Base-by-base conservation (phyloP, 129 eudicot genomes). In the Escallonia herrerae region DNA sequence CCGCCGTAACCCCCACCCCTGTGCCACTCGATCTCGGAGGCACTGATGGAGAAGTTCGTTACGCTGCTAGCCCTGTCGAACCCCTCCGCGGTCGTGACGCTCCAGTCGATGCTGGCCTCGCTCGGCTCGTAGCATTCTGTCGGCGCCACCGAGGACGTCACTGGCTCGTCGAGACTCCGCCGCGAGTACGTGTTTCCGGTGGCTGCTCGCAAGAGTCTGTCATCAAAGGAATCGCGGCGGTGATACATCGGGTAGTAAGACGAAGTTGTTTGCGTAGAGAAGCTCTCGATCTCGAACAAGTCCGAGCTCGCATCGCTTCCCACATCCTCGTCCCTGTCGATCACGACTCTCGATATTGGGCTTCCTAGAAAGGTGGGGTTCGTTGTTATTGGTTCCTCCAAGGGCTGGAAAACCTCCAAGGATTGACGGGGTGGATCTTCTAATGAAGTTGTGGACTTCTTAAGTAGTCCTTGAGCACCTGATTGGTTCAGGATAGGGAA, bases 291-390 rank as follows among this genome's bases (percentile, higher is more conserved):
- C 69, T 89, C 96, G 49, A 89, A 89, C 58, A 89, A 74, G 59
- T 89, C 96, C 5, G 96, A 89, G 61, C 96, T 89, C 15, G 93
- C 79, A 8, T 89, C 96, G 37, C 96, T 89, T 40, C 50, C 81
- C 3, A 71, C 59, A 49, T 87, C 95, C n/a, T 68, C 55, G 49
- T 73, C 69, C 73, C 15, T 44, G 80, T 64, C 67, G 86, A 43
- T 84, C 96, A 91, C 96, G 85, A 9, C 80, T 72, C 56, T 77
- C 56, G 75, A 80, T 80, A 42, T 71, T 82, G 50, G 76, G 44
- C 48, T 73, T 76, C 71, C 60, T 76, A 70, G 76, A 81, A 22
- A 79, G 64, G 76, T 81, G 80, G 40, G 74, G 67, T 6, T 71
- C 50, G 38, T 68, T 83, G 6, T 45, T 13, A 65, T 74, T 9